Evolutionary conservation across 257 asterid genomes (phyloP), one percentile per base, ranked within the genome.

Genomic region (Plantago major): DNA sequence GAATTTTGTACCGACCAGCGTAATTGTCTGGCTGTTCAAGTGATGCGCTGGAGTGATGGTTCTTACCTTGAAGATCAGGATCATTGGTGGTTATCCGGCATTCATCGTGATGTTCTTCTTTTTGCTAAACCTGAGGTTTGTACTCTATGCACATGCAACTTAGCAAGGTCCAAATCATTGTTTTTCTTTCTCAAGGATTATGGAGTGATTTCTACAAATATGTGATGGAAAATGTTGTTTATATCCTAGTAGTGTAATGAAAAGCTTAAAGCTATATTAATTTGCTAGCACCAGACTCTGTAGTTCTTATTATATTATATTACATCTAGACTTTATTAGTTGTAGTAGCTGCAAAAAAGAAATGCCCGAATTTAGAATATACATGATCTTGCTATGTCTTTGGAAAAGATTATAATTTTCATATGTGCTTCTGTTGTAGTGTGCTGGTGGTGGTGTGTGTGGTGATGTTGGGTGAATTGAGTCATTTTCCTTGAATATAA

Each of bases 21-120:
- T 64, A 89, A 93, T 67, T 78, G 80, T 71, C 81, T 93, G 62
- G 95, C 99, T 65, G 99, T 89, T 68, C 97, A 89, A 79, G 99
- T 93, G 59, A 78, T 93, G 84, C 76, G 96, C 71, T 93, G 99
- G 99, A 78, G 85, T 71, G 99, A 93, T 74, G 99, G 99, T 63
- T 84, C 97, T 40, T 87, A 93, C 80, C 99, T 93, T 58, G 99
- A 93, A 84, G 99, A 93, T 81, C 99, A 93, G 79, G 99, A 93
- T 66, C 99, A 89, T 75, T 93, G 99, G 99, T 79, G 96, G 95
- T 74, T 93, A 62, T 93, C 99, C 43, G 99, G 99, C 67, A 93
- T 93, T 65, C 99, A 93, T 67, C 99, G 99, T 47, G 97, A 93
- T 77, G 99, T 89, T 65, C 80, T 79, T 65, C 85, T 93, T 73